A percentile compares a stretch with the other conserved stretches of the same genome.
Conservation (phyloP, 441 rosid species). For the Manihot esculenta region DNA sequence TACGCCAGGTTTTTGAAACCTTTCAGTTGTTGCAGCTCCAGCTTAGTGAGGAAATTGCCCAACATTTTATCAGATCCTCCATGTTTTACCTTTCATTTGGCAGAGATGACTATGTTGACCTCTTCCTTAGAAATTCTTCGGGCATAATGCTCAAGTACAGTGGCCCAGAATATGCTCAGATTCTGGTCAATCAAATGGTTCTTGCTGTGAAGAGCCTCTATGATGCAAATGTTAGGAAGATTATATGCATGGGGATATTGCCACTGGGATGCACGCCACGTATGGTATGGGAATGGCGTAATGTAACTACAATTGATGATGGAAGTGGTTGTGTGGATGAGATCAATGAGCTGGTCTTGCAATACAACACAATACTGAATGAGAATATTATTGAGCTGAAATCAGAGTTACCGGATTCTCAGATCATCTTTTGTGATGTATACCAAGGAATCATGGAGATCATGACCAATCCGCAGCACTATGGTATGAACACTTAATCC, state of each 20-base stretch:
- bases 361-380: conserved; percentile 47
- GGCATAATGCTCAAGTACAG: conserved; percentile 43
- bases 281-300: conserved; percentile 36
- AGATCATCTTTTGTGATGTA: conserved; percentile 48
- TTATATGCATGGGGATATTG: conserved; percentile 47
- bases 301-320: conserved; percentile 14
- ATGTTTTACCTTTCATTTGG: conserved; percentile 68
- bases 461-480: conserved; percentile 32
- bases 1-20: conserved; percentile 60
- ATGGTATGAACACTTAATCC: conserved; percentile 32
- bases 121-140: conserved; percentile 44
- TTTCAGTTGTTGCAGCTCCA: conserved; percentile 54
- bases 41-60: conserved; percentile 32
- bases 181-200: conserved; percentile 54
- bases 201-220: conserved; percentile 43
- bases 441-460: conserved; percentile 52
- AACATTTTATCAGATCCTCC: conserved; percentile 40
- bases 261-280: conserved; percentile 69
- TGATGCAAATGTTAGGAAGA: conserved; percentile 45
- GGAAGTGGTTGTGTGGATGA: conserved; percentile 39
- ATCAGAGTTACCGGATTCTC: conserved; percentile 38
- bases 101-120: conserved; percentile 56
- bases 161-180: conserved; percentile 44
- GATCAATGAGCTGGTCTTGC: conserved; percentile 46
- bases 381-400: conserved; percentile 39